A percentile compares a stretch with the other conserved stretches of the same genome.
Conservation (phyloP, 2,329 filamentous ascomycete genomes). For the Helicocarpus griseus region DNA sequence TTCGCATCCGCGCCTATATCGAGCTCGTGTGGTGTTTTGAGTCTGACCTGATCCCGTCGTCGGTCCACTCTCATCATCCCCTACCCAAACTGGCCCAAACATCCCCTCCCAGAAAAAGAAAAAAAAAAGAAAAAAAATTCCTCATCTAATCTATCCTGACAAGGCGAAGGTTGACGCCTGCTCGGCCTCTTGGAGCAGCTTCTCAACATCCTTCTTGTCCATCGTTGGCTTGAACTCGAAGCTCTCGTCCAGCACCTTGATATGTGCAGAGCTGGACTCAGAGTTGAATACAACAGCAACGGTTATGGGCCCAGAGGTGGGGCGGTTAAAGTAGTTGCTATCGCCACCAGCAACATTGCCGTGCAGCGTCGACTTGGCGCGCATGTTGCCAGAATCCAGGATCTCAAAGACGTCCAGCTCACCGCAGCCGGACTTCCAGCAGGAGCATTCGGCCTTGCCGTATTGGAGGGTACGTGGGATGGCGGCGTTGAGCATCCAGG, state of each 20-base stretch:
- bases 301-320: constrained; percentile 50
- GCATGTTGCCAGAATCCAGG: constrained; percentile 53
- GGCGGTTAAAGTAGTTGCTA: constrained; percentile 63
- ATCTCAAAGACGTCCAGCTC: constrained; percentile 71
- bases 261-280: constrained; percentile 42
- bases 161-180: constrained; percentile 11
- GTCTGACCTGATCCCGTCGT: too few species aligned
- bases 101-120: not conserved
- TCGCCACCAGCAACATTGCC: constrained; percentile 48
- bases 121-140: not conserved
- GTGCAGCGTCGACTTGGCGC: constrained; percentile 64
- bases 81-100: not conserved
- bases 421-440: constrained; percentile 61
- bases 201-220: constrained; percentile 6
- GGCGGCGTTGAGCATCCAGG: constrained; percentile 66
- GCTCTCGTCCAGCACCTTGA: constrained; percentile 42
- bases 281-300: constrained; percentile 54
- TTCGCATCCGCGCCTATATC: too few species aligned
- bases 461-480: constrained; percentile 65
- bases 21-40: not conserved
- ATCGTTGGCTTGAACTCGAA: constrained; percentile 15
- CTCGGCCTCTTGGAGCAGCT: constrained; percentile 5
- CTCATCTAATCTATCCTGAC: not conserved
- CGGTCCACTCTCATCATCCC: not conserved
- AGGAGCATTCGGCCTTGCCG: constrained; percentile 53